Conservation (phyloP, 306 rosid species). For the Prosopis cineraria region DNA sequence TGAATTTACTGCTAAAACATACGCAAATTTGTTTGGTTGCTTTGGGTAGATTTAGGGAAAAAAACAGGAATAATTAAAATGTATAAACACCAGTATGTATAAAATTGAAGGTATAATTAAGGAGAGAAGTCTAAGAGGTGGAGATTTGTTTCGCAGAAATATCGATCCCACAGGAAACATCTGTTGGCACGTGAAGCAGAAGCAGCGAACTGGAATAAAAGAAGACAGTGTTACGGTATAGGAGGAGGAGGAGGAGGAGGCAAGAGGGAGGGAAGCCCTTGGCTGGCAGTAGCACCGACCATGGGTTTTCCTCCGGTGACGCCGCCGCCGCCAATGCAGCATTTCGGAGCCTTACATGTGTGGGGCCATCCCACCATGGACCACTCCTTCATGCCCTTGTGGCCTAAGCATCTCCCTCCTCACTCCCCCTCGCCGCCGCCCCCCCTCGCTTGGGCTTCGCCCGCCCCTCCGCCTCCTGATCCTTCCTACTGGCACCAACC, state of each 20-base stretch:
- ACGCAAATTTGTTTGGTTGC: neutral
- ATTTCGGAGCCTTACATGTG: conserved; percentile 85
- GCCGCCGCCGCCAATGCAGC: conserved; percentile 47
- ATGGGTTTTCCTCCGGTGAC: conserved; percentile 81
- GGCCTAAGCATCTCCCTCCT: conserved; percentile 58
- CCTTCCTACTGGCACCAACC: conserved; percentile 73
- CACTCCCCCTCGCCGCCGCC: conserved; percentile 45
- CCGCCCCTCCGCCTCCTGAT: conserved; percentile 40
- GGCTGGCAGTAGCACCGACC: conserved; percentile 58
- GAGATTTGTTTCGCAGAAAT: conserved; percentile 59
- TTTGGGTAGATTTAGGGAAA: neutral
- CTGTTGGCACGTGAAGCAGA: conserved; percentile 92
- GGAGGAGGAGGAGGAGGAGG: conserved; percentile 32
- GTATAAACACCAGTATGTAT: neutral
- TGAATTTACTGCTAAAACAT: neutral
- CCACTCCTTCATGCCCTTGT: conserved; percentile 60
- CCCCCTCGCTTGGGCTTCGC: conserved; percentile 49
- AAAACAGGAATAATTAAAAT: neutral
- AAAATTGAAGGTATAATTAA: neutral
- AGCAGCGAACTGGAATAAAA: conserved; percentile 88
- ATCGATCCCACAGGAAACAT: conserved; percentile 89
- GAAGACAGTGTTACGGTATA: conserved; percentile 60
- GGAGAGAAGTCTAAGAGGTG: neutral
- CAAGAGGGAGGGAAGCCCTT: conserved; percentile 65
- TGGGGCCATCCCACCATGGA: conserved; percentile 94